These are phyloP conservation scores for Pleurotus ostreatus DNA, from an alignment of 768 basidiomycete species.

Conservation along the genomic window DNA sequence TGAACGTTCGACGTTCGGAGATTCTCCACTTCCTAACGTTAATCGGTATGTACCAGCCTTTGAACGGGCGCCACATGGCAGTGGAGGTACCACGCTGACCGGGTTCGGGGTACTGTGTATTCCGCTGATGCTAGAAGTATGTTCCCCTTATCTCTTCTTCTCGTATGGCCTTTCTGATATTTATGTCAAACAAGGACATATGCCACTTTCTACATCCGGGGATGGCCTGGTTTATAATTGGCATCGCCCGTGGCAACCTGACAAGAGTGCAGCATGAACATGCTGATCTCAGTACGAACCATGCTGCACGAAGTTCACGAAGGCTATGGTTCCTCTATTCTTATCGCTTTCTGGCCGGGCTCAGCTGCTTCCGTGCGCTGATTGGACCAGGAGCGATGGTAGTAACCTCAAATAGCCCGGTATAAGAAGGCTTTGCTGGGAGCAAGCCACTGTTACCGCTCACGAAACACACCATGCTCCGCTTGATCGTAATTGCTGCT, in stretches of 20 bases:
- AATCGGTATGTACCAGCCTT: too few species aligned
- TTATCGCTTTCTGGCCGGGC: background rate
- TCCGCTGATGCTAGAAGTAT: too few species aligned
- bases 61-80: too few species aligned
- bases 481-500: background rate
- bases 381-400: background rate
- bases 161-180: too few species aligned
- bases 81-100: too few species aligned
- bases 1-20: too few species aligned
- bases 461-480: background rate
- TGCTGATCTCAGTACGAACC: background rate
- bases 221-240: background rate
- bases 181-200: background rate
- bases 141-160: too few species aligned
- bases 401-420: background rate
- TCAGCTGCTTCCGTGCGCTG: background rate
- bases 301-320: background rate
- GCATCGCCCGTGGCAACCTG: background rate
- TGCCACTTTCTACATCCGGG: background rate
- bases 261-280: background rate
- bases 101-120: too few species aligned
- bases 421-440: background rate
- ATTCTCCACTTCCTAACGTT: too few species aligned
- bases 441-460: background rate
- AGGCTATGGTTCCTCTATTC: background rate